Base-by-base conservation (phyloP, 2,329 filamentous ascomycete species). In the Nectriaceae sp. region DNA sequence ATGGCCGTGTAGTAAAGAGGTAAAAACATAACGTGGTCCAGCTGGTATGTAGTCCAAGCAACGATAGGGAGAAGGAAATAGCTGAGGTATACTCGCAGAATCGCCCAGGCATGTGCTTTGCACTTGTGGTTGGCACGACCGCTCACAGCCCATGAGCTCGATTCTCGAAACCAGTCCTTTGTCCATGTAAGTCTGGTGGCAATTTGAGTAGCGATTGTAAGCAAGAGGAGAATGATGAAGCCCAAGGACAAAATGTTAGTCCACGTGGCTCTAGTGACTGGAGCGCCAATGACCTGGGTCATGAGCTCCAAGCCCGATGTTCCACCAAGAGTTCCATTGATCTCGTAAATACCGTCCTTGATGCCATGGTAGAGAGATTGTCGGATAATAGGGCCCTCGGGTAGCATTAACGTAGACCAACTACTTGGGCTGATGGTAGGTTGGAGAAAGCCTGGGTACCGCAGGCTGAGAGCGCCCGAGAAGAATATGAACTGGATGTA, bases 401-500 rank as follows among this genome's bases (percentile, higher is more conserved):
- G 58, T 69, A 88, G 86, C 67, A 90, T 79, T 22, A 90, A 75
- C 2, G 79, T 70, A 2, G 84, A 85, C 87, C 87, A 90, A 41
- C 79, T 80, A 2, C 78, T 77, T 50, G 83, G 79, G 58, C 85
- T 87, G 29, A 87, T 77, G 1, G 82, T 82, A 1, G 88, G 87
- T 55, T 89, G 86, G 53, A 85, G 87, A 61, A 84, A 91, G 1
- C 87, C 88, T 0, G 88, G 88, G 55, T 90, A 90, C 37, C 81
- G 78, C 44, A 91, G 68, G n/a, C 80, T 87, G 40, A 91, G 72
- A 13, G 82, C 81, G 4, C 85, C 87, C 0, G 86, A 83, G 50
- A 91, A 73, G 39, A 90, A 84, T 42, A 88, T 76, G 61, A 89
- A 90, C 60, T 91, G 88, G 11, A 91, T 79, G 63, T 90, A 90